Evolutionary conservation across 1,139 yeast species (phyloP).

Genomic region (Yamadazyma pseudoaaseri): DNA sequence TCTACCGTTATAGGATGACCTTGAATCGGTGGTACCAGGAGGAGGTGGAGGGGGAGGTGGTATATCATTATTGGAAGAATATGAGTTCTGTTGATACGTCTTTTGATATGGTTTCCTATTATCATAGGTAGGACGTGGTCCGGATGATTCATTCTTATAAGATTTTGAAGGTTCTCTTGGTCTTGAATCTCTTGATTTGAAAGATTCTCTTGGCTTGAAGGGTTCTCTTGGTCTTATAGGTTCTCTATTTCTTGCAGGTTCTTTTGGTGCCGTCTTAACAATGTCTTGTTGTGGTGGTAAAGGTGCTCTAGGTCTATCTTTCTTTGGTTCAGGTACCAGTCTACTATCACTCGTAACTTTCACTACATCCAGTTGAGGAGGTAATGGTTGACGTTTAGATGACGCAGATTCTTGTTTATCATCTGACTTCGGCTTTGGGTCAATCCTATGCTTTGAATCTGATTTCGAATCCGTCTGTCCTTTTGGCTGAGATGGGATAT

Average conservation of each 20-base stretch:
- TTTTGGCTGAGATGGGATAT: not conserved
- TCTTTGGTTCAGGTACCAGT: no score
- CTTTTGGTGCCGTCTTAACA: no score
- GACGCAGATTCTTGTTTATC: no score
- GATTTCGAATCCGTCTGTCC: not conserved
- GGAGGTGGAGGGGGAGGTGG: conserved; percentile 20
- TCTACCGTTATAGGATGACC: conserved; percentile 1
- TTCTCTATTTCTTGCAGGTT: no score
- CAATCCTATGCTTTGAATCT: not conserved
- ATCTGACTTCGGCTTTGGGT: not conserved
- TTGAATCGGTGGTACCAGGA: conserved; percentile 19
- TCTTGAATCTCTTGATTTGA: conserved; percentile 1
- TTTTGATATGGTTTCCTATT: no score
- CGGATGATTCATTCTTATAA: not conserved
- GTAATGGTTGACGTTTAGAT: conserved; percentile 8
- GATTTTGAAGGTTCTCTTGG: not conserved
- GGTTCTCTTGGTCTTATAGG: no score
- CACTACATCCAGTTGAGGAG: conserved; percentile 9
- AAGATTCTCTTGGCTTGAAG: conserved; percentile 11
- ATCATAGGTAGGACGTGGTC: conserved; percentile 1
- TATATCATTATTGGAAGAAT: conserved; percentile 1
- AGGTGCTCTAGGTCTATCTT: not conserved
- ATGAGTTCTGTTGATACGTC: conserved; percentile 1
- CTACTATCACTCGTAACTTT: no score
- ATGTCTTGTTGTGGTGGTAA: not conserved